These are phyloP conservation scores for Tremellales sp. DNA, from an alignment of 1,284 basidiomycete genomes.

Conservation along the genomic window DNA sequence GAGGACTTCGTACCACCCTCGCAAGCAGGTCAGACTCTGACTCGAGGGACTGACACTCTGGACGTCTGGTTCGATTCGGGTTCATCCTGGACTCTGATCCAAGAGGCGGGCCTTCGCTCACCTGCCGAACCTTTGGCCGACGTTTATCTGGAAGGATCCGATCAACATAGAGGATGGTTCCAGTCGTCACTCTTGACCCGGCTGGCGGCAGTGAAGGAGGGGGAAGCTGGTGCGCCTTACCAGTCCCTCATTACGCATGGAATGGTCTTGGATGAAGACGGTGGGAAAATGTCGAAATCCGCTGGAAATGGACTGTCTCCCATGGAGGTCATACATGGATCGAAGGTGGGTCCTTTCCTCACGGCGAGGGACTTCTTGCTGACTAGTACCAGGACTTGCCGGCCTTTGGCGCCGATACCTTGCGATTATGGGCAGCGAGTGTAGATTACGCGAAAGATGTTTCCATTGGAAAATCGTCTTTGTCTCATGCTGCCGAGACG, in stretches of 20 bases:
- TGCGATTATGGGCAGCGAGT: constrained; percentile 88
- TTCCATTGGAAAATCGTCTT: constrained; percentile 73
- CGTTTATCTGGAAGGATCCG: constrained; percentile 90
- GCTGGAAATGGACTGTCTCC: constrained; percentile 89
- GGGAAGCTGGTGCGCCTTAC: constrained; percentile 59
- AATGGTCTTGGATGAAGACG: constrained; percentile 87
- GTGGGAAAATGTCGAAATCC: constrained; percentile 99
- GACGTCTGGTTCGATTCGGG: constrained; percentile 99
- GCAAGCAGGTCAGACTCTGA: constrained; percentile 55
- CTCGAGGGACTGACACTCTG: constrained; percentile 87
- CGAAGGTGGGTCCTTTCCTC: constrained; percentile 64
- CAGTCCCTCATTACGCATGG: constrained; percentile 87
- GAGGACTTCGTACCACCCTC: constrained; percentile 73
- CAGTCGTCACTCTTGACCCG: constrained; percentile 89
- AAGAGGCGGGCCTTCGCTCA: constrained; percentile 21
- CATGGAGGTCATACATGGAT: constrained; percentile 72
- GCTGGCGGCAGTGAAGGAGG: constrained; percentile 55
- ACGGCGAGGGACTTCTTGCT: neutral
- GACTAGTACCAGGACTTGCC: constrained; percentile 60
- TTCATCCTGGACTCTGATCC: constrained; percentile 83
- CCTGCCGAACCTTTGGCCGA: constrained; percentile 61
- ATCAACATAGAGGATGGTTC: constrained; percentile 99
- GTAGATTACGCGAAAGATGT: constrained; percentile 88
- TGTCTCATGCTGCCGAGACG: constrained; percentile 72
- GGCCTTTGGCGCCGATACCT: constrained; percentile 78